Evolutionary conservation across 345 rosid genomes (phyloP).

Genomic region (Psidium guajava): DNA sequence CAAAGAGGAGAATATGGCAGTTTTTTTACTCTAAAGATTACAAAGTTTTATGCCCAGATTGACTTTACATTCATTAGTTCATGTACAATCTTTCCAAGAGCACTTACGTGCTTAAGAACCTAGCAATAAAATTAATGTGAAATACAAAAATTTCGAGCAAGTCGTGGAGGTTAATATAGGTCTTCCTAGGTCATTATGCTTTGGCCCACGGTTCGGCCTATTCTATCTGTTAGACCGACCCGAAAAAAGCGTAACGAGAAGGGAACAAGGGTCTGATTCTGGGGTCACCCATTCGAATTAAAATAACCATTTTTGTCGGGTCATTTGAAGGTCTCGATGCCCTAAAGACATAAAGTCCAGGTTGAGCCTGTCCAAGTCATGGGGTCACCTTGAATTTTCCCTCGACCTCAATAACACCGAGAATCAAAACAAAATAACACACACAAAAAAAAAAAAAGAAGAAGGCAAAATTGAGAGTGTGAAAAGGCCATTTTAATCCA

Average conservation of each 20-base stretch:
- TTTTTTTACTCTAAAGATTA: neutral
- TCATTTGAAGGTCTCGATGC: constrained; percentile 45
- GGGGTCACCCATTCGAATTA: neutral
- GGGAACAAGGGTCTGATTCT: constrained; percentile 4
- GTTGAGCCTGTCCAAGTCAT: neutral
- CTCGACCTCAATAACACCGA: neutral
- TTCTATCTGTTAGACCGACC: constrained; percentile 7
- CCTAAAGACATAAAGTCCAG: neutral
- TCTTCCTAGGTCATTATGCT: neutral
- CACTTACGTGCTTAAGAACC: neutral
- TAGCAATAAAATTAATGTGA: neutral
- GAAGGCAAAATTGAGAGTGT: neutral
- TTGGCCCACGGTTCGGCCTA: neutral
- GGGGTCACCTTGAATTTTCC: neutral
- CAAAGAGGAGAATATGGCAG: neutral
- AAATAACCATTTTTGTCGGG: neutral
- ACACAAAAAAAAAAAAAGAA: neutral
- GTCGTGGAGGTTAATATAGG: neutral
- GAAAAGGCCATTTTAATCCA: neutral
- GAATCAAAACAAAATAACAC: neutral
- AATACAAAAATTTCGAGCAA: neutral
- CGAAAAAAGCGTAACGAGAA: constrained; percentile 15
- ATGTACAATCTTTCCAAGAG: neutral
- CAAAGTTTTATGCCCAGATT: neutral
- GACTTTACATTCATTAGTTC: neutral